Conservation (phyloP, 2,329 filamentous ascomycete genomes). For the Hortaea werneckii region DNA sequence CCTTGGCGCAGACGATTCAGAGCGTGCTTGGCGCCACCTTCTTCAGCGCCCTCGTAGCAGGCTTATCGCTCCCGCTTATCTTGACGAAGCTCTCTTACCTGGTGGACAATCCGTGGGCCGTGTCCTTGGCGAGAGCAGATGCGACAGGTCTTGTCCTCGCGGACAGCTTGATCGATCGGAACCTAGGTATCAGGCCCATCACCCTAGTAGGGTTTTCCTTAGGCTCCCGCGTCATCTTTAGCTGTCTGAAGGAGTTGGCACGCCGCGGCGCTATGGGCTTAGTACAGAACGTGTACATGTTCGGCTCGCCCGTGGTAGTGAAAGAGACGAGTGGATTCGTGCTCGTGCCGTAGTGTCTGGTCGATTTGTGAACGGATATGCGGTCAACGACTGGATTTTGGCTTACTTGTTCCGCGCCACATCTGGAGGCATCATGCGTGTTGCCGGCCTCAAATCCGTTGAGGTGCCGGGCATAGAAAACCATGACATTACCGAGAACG, state of each 20-base stretch:
- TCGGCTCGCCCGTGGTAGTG: conserved; percentile 83
- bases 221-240: conserved; percentile 84
- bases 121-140: conserved; percentile 85
- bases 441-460: conserved; percentile 73
- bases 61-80: conserved; percentile 81
- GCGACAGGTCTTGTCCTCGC: conserved; percentile 84
- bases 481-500: conserved; percentile 72
- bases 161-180: conserved; percentile 85
- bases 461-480: conserved; percentile 82
- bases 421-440: conserved; percentile 76
- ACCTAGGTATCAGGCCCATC: conserved; percentile 79
- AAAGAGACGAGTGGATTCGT: conserved; percentile 78
- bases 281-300: conserved; percentile 90
- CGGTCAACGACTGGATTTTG: conserved; percentile 93
- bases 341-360: conserved; percentile 77
- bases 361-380: conserved; percentile 91
- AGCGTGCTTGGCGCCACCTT: conserved; percentile 89
- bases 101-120: conserved; percentile 96
- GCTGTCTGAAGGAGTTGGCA: conserved; percentile 77
- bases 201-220: conserved; percentile 93
- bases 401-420: conserved; percentile 90
- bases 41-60: conserved; percentile 80
- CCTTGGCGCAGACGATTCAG: conserved; percentile 89
- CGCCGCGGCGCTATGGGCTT: conserved; percentile 75
- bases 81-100: conserved; percentile 90